Base-by-base conservation (phyloP, 2,329 filamentous ascomycete genomes). In the Bipolaris sorokiniana region DNA sequence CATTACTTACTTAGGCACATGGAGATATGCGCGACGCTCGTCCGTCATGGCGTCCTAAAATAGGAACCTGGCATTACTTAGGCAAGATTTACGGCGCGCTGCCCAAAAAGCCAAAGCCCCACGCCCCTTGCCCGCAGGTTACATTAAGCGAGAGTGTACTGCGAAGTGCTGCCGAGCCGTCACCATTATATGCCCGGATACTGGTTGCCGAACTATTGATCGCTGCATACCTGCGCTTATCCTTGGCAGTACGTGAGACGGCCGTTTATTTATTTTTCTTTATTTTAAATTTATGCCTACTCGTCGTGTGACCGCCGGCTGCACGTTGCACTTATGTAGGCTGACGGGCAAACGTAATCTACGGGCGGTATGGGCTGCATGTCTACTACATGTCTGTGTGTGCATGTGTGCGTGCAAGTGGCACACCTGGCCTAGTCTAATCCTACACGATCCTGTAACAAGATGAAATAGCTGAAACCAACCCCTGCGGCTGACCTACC, bases 381-480 rank as follows among this genome's bases (percentile, higher is more conserved):
- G 28, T 31, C 28, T 31, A 31, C 28, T 13, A 31, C 7, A 28
- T 9, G 26, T 28, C 9, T 31, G 28, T 31, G 26, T 28, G 26
- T 28, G 23, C 22, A 22, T 22, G 9, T 23, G 20, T 18, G 18
- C 13, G 11, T 34, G 20, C 33, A 6, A 10, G 45, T 50, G 48
- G 55, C 50, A 58, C 55, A 53, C 42, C 34, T 40, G 33, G 34
- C 46, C 58, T 61, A 63, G 58, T 51, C 34, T 63, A 63, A 53
- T 61, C 54, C 54, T 61, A 61, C 58, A 55, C 58, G 33, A 42
- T 61, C 54, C 58, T 61, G 58, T 58, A 56, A 61, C 58, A 52
- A 48, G 46, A 51, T 49, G 16, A 40, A 61, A 54, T 63, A 61
- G 54, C 58, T 63, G 55, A 63, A 61, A 63, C 60, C 40, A 34